Evolutionary conservation across 139 green algal genomes (phyloP), one percentile per base, ranked within the genome.

Genomic region (Chlorella vulgaris): DNA sequence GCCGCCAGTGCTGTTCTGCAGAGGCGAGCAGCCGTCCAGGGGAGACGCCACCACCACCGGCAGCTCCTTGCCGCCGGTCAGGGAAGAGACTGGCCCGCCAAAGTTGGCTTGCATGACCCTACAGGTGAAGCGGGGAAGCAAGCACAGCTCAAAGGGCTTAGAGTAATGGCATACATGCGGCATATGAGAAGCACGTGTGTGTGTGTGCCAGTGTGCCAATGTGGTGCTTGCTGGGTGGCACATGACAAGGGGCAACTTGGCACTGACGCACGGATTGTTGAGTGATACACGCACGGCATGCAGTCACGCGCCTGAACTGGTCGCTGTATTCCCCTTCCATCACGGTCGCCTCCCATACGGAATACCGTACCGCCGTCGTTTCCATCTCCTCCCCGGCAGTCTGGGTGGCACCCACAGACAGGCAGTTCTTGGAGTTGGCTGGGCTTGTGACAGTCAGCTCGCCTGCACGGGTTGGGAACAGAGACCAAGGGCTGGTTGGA

Each of bases 351-450:
- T 80, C 51, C 78, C 67, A 78, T 22, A 84, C 77, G 1, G 38
- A 22, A 29, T 84, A 84, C 50, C 67, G 40, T 26, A 38, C 31
- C 0, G 36, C 39, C 1, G 4, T 53, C 2, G 58, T 65, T n/a
- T 58, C 40, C 69, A 73, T 51, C 38, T 15, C 26, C 28, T 67
- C 47, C 15, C 38, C 39, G 1, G 70, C 15, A 0, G 83, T 88
- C 33, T 91, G 73, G 2, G 90, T 94, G 8, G 93, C 94, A 0
- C 94, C 94, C n/a, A 95, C 92, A 2, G 90, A 81, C 7, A 98
- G 80, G 33, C 77, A 86, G 78, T 98, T 98, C 85, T 98, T 98
- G 51, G 90, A 76, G 0, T 91, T 92, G 19, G 94, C 91, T 3
- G 75, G 78, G 19, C 39, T 63, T 35, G 86, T 84, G 28, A 88